Evolutionary conservation across 257 asterid genomes (phyloP).

Genomic region (Scutellaria minor): DNA sequence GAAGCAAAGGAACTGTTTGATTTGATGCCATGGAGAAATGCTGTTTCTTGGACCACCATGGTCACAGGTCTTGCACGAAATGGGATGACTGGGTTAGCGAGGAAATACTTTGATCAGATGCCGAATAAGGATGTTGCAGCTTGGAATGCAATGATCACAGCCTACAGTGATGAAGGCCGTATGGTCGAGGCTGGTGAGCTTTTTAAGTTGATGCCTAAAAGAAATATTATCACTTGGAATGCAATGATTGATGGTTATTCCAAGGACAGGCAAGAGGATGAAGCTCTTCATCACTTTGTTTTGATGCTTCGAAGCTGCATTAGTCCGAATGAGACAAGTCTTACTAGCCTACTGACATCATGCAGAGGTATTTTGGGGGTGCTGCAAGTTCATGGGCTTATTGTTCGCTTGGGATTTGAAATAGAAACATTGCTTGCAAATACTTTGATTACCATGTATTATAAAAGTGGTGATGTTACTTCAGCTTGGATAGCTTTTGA

Average conservation of each 20-base stretch:
- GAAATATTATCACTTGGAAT: conserved; percentile 59
- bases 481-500: conserved; percentile 56
- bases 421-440: conserved; percentile 53
- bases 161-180: conserved; percentile 35
- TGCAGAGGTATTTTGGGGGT: conserved; percentile 50
- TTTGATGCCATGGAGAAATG: conserved; percentile 55
- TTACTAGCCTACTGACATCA: conserved; percentile 60
- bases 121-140: conserved; percentile 61
- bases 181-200: conserved; percentile 42
- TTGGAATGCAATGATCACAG: conserved; percentile 75
- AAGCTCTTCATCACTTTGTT: conserved; percentile 53
- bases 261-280: conserved; percentile 45
- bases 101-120: conserved; percentile 61
- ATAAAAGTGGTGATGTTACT: conserved; percentile 58
- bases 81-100: conserved; percentile 56
- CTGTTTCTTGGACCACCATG: conserved; percentile 64
- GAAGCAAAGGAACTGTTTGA: conserved; percentile 57
- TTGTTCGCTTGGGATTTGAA: conserved; percentile 57
- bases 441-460: conserved; percentile 62
- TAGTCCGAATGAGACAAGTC: conserved; percentile 52
- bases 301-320: conserved; percentile 50
- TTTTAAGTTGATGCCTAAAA: conserved; percentile 44
- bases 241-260: conserved; percentile 62
- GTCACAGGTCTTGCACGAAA: conserved; percentile 63
- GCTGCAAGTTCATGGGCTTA: conserved; percentile 60